A percentile compares a stretch with the other conserved stretches of the same genome.
These are phyloP conservation scores for Neurospora sp. DNA, from an alignment of 495 filamentous ascomycete species.

Conservation along the genomic window DNA sequence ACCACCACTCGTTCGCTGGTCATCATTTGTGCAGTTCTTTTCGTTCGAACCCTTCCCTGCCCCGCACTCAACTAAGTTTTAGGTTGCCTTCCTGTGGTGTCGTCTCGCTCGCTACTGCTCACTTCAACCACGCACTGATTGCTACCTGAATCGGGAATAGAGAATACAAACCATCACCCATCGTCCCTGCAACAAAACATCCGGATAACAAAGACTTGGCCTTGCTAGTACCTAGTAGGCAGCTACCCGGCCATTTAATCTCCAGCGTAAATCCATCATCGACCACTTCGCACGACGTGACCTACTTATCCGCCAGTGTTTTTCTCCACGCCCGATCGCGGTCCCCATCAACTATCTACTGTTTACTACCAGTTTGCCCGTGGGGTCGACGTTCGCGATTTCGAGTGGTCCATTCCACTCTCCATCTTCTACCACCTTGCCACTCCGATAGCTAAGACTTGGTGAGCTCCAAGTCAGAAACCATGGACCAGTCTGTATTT, in stretches of 20 bases:
- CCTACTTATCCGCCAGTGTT: not conserved
- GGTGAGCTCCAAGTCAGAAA: slow-evolving; percentile 8
- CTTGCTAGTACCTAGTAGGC: not conserved
- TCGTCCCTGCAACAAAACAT: not conserved
- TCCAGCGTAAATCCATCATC: not conserved
- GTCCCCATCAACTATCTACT: not conserved
- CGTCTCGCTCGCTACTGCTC: not conserved
- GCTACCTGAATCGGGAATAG: not conserved
- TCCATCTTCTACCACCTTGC: not conserved
- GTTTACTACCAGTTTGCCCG: not conserved
- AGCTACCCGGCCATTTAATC: not conserved
- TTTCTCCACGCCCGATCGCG: not conserved
- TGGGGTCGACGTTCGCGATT: not conserved
- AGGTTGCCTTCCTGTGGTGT: not conserved
- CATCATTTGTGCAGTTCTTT: not conserved
- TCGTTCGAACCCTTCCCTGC: not conserved
- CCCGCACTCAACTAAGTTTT: not conserved
- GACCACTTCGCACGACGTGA: not conserved
- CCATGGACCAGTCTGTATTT: slow-evolving; percentile 77
- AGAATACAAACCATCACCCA: not conserved
- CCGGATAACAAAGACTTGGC: not conserved
- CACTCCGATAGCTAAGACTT: not conserved
- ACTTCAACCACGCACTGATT: not conserved
- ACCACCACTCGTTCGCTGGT: not conserved
- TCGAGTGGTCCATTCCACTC: not conserved